Base-by-base conservation (phyloP, 257 asterid species). In the Datura wrightii region DNA sequence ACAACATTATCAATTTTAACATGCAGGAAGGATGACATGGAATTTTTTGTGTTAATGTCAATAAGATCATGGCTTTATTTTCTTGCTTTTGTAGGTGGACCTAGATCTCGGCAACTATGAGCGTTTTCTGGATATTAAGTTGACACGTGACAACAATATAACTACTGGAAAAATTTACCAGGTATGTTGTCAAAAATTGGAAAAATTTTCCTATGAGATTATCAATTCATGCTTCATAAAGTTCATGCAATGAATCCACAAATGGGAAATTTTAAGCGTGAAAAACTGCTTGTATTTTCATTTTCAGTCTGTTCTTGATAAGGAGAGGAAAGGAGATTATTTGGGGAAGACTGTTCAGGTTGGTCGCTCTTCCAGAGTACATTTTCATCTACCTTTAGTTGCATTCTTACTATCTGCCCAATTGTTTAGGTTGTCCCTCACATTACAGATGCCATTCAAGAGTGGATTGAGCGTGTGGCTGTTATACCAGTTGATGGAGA, bases 81-180 rank as follows among this genome's bases (percentile, higher is more conserved):
- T 11, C 54, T 84, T 86, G 53, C 52, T 85, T 85, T 62, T 90
- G 85, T 87, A 95, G 99, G 99, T 96, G 96, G 99, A 96, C 92
- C 91, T 96, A 85, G 99, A 96, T 92, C 99, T 96, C 71, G 99
- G 99, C 63, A 96, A 96, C 89, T 96, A 96, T 71, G 99, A 96
- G 87, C 97, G 99, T 55, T 96, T 96, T 80, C 90, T 96, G 87
- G 96, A 96, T 90, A 91, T 93, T 79, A 93, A 89, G 83, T 84
- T 94, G 88, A 96, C 98, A 0, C 90, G 97, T 56, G 98, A 96
- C 82, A 93, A 96, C 85, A 96, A 96, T 82, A 92, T 96, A 84
- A 96, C 99, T 7, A 96, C 97, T 5, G 99, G 99, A 79, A 96
- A 96, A 89, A 90, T 96, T 87, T 96, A 91, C 92, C 97, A 96